A percentile compares a stretch with the other conserved stretches of the same genome.
Conservation (phyloP, 352 stramenopile species). For the Globisporangium alternatum region DNA sequence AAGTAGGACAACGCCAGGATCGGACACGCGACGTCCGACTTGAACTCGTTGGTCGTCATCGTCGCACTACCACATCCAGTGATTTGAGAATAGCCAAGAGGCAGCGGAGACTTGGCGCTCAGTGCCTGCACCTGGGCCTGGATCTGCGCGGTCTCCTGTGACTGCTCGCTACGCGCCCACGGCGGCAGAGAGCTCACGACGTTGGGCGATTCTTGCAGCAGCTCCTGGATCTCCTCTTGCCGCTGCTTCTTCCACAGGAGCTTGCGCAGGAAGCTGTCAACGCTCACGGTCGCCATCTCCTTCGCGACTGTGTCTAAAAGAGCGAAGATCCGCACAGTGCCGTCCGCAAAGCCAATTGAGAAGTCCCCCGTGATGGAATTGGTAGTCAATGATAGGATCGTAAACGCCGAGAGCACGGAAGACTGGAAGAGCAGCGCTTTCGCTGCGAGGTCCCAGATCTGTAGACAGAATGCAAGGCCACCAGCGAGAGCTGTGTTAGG, state of each 20-base stretch:
- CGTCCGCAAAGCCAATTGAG: slow-evolving; percentile 69
- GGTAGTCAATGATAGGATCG: slow-evolving; percentile 60
- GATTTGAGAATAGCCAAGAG: slow-evolving; percentile 19
- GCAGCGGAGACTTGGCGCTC: slow-evolving; percentile 2
- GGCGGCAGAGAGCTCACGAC: slow-evolving; percentile 66
- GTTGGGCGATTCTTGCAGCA: slow-evolving; percentile 44
- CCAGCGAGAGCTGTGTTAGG: not conserved
- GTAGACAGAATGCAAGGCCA: not conserved
- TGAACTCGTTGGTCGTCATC: slow-evolving; percentile 16
- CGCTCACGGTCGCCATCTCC: slow-evolving; percentile 43
- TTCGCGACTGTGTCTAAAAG: slow-evolving; percentile 51
- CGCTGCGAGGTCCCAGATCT: slow-evolving; percentile 78
- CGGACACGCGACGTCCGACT: slow-evolving; percentile 39
- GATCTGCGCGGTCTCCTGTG: slow-evolving; percentile 33
- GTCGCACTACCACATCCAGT: not conserved
- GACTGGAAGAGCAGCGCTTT: slow-evolving; percentile 74
- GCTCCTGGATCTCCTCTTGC: slow-evolving; percentile 42
- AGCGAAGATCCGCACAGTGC: slow-evolving; percentile 56
- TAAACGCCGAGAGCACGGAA: slow-evolving; percentile 66
- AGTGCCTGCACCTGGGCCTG: slow-evolving; percentile 24
- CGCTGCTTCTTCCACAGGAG: slow-evolving; percentile 28
- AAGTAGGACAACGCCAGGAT: slow-evolving; percentile 51
- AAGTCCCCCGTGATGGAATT: slow-evolving; percentile 66
- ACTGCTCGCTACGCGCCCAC: slow-evolving; percentile 56
- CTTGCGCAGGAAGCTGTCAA: slow-evolving; percentile 50